Conservation (phyloP, 1,139 yeast species). For the Candida pseudoviswanathii region DNA sequence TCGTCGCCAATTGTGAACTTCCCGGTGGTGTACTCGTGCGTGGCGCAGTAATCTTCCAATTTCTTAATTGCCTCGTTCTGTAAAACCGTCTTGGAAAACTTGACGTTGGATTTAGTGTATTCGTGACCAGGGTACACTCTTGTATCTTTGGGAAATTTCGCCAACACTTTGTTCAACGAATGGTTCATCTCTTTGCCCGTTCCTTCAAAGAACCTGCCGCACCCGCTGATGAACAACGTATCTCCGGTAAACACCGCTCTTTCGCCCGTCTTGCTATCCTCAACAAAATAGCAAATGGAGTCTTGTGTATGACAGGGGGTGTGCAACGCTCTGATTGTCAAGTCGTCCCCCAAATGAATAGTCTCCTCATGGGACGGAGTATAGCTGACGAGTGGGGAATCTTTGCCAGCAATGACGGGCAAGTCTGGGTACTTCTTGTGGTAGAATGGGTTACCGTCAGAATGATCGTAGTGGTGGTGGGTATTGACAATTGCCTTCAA, state of each 20-base stretch:
- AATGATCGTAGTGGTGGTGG: slow-evolving; percentile 93
- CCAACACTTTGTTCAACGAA: slow-evolving; percentile 62
- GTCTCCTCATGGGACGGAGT: slow-evolving; percentile 69
- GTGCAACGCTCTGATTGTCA: slow-evolving; percentile 79
- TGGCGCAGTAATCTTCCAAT: slow-evolving; percentile 51
- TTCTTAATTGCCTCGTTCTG: slow-evolving; percentile 52
- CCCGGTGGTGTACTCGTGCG: slow-evolving; percentile 80
- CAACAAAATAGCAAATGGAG: slow-evolving; percentile 81
- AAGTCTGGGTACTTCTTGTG: slow-evolving; percentile 49
- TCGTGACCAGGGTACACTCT: slow-evolving; percentile 93
- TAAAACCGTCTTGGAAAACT: slow-evolving; percentile 70
- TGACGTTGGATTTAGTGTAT: slow-evolving; percentile 81
- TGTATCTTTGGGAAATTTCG: slow-evolving; percentile 65
- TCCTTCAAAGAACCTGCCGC: slow-evolving; percentile 97
- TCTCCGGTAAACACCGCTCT: slow-evolving; percentile 92
- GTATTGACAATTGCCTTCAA: slow-evolving; percentile 85
- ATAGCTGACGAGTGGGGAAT: slow-evolving; percentile 66
- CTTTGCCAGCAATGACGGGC: slow-evolving; percentile 85
- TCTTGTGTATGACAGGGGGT: slow-evolving; percentile 99
- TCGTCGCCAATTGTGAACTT: slow-evolving; percentile 84
- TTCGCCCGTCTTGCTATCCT: slow-evolving; percentile 62
- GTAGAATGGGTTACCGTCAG: slow-evolving; percentile 75
- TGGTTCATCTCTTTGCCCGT: slow-evolving; percentile 75
- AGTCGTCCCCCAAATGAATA: slow-evolving; percentile 60
- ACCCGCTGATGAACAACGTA: slow-evolving; percentile 90